A percentile compares a stretch with the other conserved stretches of the same genome.
Evolutionary conservation across 2,329 filamentous ascomycete species (phyloP).

Genomic region (Chrysosporium queenslandicum): DNA sequence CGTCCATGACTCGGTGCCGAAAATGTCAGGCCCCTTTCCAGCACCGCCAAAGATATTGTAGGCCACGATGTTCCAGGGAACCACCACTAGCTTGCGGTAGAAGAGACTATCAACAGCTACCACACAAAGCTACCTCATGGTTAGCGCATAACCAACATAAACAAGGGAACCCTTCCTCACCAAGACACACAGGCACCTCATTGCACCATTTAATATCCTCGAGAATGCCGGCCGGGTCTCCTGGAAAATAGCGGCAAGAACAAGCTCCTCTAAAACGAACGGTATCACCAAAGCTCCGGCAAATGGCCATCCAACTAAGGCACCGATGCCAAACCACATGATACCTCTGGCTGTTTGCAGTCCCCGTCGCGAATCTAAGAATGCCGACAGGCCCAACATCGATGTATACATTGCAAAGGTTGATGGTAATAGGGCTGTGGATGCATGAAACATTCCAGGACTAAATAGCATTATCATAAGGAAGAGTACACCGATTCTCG

Average conservation of each 20-base stretch:
- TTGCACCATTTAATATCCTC: slow-evolving; percentile 56
- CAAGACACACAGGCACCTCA: slow-evolving; percentile 57
- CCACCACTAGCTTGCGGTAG: slow-evolving; percentile 66
- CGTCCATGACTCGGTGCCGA: slow-evolving; percentile 92
- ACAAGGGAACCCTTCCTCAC: slow-evolving; percentile 40
- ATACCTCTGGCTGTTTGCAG: slow-evolving; percentile 73
- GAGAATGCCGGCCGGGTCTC: slow-evolving; percentile 50
- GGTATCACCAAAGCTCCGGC: slow-evolving; percentile 70
- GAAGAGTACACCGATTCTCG: slow-evolving; percentile 76
- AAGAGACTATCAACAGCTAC: slow-evolving; percentile 68
- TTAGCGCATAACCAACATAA: slow-evolving; percentile 18
- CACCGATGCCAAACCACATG: slow-evolving; percentile 80
- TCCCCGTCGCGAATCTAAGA: slow-evolving; percentile 79
- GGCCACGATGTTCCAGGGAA: slow-evolving; percentile 84
- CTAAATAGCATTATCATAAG: slow-evolving; percentile 65
- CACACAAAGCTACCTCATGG: slow-evolving; percentile 50
- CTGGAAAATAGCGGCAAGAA: slow-evolving; percentile 46
- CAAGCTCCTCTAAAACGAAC: slow-evolving; percentile 66
- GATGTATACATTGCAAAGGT: slow-evolving; percentile 94
- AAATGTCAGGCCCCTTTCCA: slow-evolving; percentile 75
- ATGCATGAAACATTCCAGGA: slow-evolving; percentile 89
- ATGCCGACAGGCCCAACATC: slow-evolving; percentile 75
- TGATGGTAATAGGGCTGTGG: slow-evolving; percentile 76
- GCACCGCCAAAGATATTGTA: slow-evolving; percentile 86
- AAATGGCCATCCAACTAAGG: slow-evolving; percentile 89